These are phyloP conservation scores for Vaccinium myrtillus DNA, from an alignment of 148 eudicot species.

Conservation along the genomic window DNA sequence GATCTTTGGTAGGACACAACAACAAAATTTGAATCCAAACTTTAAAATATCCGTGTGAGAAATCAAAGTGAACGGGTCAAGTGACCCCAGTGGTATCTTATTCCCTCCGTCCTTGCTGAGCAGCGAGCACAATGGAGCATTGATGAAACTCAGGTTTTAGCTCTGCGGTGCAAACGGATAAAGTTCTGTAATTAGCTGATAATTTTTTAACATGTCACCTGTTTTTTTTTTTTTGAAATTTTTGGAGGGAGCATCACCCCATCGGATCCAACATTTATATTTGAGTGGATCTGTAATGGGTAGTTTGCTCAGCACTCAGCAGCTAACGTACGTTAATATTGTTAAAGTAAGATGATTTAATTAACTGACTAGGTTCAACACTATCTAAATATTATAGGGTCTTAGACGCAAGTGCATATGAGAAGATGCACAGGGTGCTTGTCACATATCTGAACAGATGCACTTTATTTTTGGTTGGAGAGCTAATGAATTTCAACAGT, in stretches of 20 bases:
- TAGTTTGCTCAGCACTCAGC: neutral
- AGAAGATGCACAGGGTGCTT: slow-evolving; percentile 52
- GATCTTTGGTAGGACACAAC: no score
- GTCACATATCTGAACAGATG: slow-evolving; percentile 49
- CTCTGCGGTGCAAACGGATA: neutral
- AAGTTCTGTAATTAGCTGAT: neutral
- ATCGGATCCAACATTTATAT: neutral
- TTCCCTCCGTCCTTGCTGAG: no score
- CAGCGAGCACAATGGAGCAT: no score
- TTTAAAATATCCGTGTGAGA: no score
- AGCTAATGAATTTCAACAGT: slow-evolving; percentile 31
- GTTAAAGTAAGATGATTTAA: neutral
- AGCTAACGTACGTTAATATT: no score
- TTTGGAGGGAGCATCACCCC: neutral
- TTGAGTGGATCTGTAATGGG: neutral
- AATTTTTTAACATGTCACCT: neutral
- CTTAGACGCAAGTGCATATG: slow-evolving; percentile 43
- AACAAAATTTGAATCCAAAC: no score
- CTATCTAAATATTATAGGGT: slow-evolving; percentile 35
- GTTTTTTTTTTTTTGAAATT: neutral
- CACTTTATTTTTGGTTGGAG: slow-evolving; percentile 50
- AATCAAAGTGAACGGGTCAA: no score
- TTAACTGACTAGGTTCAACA: slow-evolving; percentile 14
- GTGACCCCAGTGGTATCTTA: no score
- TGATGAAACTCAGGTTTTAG: no score